These are phyloP conservation scores for Neurospora sp. DNA, from an alignment of 495 filamentous ascomycete species.

Conservation along the genomic window DNA sequence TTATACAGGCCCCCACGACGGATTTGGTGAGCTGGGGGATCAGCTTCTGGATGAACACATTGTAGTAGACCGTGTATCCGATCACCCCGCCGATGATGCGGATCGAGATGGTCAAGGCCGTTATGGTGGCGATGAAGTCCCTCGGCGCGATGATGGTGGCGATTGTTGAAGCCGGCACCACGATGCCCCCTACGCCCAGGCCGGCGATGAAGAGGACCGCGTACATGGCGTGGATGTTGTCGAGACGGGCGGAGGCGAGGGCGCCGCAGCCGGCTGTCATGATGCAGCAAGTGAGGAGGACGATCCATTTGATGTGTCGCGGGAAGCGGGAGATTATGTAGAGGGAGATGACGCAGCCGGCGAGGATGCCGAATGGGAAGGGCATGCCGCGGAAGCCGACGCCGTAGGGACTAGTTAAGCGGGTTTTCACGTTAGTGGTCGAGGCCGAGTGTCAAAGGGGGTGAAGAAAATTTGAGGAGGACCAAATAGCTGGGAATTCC, in stretches of 20 bases:
- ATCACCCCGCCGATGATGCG: conserved; percentile 62
- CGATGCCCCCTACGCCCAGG: conserved; percentile 63
- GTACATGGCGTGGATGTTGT: conserved; percentile 55
- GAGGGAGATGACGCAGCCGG: conserved; percentile 53
- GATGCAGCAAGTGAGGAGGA: conserved; percentile 50
- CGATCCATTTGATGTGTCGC: conserved; percentile 53
- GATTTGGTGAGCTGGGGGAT: conserved; percentile 38
- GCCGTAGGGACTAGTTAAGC: conserved; percentile 34
- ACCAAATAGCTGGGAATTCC: neutral
- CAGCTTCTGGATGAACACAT: conserved; percentile 61
- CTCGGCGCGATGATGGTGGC: conserved; percentile 65
- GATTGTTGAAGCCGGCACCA: conserved; percentile 47
- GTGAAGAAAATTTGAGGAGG: neutral
- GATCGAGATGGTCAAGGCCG: conserved; percentile 62
- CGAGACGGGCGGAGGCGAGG: conserved; percentile 42
- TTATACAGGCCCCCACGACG: conserved; percentile 44
- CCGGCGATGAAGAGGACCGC: conserved; percentile 53
- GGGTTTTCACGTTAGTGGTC: neutral
- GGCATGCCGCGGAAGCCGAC: conserved; percentile 58
- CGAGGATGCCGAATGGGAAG: conserved; percentile 53
- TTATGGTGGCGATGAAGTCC: conserved; percentile 64
- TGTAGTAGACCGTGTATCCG: conserved; percentile 68
- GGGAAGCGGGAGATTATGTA: conserved; percentile 48
- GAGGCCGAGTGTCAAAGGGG: neutral
- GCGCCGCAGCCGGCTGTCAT: conserved; percentile 66